These are phyloP conservation scores for Kalanchoe fedtschenkoi DNA, from an alignment of 164 flowering plant genomes.

Conservation along the genomic window DNA sequence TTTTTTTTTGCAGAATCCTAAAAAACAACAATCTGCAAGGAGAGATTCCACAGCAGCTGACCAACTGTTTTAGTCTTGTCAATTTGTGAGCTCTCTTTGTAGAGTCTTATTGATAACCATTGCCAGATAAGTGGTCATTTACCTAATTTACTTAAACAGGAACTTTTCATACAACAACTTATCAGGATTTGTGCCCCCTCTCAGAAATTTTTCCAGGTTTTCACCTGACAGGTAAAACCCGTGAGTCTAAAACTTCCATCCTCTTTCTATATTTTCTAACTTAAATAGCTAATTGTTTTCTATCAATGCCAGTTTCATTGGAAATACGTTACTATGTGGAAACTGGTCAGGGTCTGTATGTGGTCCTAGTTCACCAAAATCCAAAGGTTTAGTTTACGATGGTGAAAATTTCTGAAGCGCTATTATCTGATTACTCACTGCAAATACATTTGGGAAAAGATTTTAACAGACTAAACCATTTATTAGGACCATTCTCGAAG, in stretches of 20 bases:
- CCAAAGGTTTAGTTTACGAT: slow-evolving; percentile 39
- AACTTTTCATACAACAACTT: slow-evolving; percentile 79
- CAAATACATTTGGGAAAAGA: neutral
- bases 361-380: slow-evolving; percentile 26
- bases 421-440: neutral
- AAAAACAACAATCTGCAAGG: slow-evolving; percentile 64
- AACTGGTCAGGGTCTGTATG: slow-evolving; percentile 74
- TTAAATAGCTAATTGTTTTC: neutral
- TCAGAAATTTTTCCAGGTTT: slow-evolving; percentile 55
- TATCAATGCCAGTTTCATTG: slow-evolving; percentile 45
- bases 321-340: slow-evolving; percentile 75
- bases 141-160: slow-evolving; percentile 19
- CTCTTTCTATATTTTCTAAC: neutral
- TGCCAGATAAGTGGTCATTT: neutral
- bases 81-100: slow-evolving; percentile 36
- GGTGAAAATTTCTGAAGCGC: neutral
- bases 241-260: neutral
- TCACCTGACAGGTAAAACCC: slow-evolving; percentile 55
- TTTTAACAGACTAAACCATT: neutral
- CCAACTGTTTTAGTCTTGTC: slow-evolving; percentile 66
- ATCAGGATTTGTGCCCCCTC: slow-evolving; percentile 52
- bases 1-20: slow-evolving; percentile 36
- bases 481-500: slow-evolving; percentile 50
- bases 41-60: slow-evolving; percentile 56
- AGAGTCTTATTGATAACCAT: neutral